Evolutionary conservation across 2,329 filamentous ascomycete genomes (phyloP).

Genomic region (Apiospora marii): DNA sequence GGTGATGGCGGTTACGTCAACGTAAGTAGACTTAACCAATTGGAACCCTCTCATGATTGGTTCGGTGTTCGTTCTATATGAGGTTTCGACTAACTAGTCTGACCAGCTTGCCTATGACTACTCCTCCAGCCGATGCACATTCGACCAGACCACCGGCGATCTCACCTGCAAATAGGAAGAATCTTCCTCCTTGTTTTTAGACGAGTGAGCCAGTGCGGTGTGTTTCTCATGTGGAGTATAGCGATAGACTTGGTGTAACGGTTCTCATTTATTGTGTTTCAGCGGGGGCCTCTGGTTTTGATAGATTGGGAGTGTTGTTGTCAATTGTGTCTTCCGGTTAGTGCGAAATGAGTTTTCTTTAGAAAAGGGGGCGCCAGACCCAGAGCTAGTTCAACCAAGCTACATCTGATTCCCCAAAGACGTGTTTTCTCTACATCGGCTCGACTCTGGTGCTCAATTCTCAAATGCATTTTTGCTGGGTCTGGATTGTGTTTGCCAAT

Average conservation of each 20-base stretch:
- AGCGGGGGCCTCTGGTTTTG: neutral
- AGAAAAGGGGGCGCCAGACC: neutral
- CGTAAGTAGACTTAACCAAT: neutral
- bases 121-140: neutral
- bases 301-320: neutral
- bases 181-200: neutral
- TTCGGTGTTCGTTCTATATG: neutral
- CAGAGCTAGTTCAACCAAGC: neutral
- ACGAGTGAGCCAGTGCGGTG: neutral
- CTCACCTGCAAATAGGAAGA: neutral
- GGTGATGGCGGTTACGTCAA: neutral
- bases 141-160: slow-evolving; percentile 7
- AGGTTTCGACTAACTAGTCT: neutral
- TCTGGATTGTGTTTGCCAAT: too few relatives aligned
- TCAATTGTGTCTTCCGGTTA: slow-evolving; percentile 1
- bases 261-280: neutral
- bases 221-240: neutral
- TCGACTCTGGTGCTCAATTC: too few relatives aligned
- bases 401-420: neutral
- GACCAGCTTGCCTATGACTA: neutral
- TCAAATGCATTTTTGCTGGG: too few relatives aligned
- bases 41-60: neutral
- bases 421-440: too few relatives aligned
- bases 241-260: neutral
- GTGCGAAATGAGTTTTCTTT: neutral